Evolutionary conservation across 495 filamentous ascomycete genomes (phyloP), one percentile per base, ranked within the genome.

Genomic region (Penicillium turbatum): DNA sequence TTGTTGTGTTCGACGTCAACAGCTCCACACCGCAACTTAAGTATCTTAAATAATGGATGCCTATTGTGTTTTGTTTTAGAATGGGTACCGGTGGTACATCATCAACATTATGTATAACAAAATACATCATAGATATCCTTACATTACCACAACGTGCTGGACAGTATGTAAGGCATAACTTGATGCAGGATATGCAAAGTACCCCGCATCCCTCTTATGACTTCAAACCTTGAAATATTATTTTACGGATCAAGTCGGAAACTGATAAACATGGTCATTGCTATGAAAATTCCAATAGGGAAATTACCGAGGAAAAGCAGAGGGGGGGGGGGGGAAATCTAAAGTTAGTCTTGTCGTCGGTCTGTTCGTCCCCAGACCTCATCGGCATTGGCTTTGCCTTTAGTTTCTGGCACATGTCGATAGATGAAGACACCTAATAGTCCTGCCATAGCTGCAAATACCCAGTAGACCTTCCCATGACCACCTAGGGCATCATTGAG

Each of bases 401-500:
- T 87, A 1, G 90, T 95, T 72, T 96, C 91, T 0, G 91, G 91
- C 6, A 96, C 87, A 34, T 73, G 79, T 69, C 74, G 77, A 19
- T 75, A 71, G 19, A 93, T 83, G 62, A 95, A 92, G 1, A 67
- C 31, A 0, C 81, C 85, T 48, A 85, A 81, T 15, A 89, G 38
- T 3, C 73, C 72, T 0, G 89, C 89, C 55, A 93, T 74, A 1
- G 62, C 86, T 0, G 90, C 85, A 66, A 97, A 97, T 11, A 95
- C 73, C 72, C 90, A 95, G 65, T 92, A 97, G 0, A 91, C 86
- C 77, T 84, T 86, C 0, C 92, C 92, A 5, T 83, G 80, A 0
- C 85, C 86, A 1, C 85, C 86, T 46, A 96, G 68, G 0, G 76
- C 78, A 54, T 83, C 75, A 60, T 95, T 93, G 53, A 93, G 72